These are phyloP conservation scores for Kalmusia sp. DNA, from an alignment of 2,329 filamentous ascomycete species.

Conservation along the genomic window DNA sequence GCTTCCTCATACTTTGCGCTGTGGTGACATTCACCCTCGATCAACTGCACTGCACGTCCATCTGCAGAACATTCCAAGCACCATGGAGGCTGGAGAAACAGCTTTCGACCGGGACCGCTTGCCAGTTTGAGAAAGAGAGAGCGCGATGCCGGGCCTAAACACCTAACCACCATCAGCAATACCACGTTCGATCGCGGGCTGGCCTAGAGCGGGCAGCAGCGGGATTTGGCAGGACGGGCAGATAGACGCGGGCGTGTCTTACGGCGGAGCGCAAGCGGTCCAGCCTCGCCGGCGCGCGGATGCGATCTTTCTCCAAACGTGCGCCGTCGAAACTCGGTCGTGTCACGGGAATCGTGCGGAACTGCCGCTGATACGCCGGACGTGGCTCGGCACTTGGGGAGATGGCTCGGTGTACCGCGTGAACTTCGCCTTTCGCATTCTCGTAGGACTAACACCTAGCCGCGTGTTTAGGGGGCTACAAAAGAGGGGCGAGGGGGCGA, in stretches of 20 bases:
- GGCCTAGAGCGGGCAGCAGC: conserved; percentile 21
- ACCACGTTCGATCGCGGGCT: conserved; percentile 10
- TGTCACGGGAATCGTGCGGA: conserved; percentile 10
- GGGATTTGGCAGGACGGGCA: conserved; percentile 4
- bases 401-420: conserved; percentile 5
- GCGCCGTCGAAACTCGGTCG: conserved; percentile 30
- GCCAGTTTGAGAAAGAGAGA: conserved; percentile 17
- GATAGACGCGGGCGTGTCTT: conserved; percentile 7
- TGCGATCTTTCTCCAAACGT: conserved; percentile 33
- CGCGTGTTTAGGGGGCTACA: neutral
- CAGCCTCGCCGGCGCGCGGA: conserved; percentile 34
- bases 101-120: conserved; percentile 12
- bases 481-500: neutral
- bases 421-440: neutral
- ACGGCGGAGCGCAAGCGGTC: conserved; percentile 26
- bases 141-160: neutral
- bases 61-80: neutral
- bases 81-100: neutral
- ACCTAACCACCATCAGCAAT: neutral
- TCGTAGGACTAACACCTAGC: neutral
- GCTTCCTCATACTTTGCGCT: neutral
- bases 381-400: conserved; percentile 16
- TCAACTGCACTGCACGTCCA: neutral
- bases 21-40: neutral
- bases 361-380: conserved; percentile 14